phyloP scores from a whole-genome alignment of 2,329 filamentous ascomycete species.

The Emmonsia crescens region DNA sequence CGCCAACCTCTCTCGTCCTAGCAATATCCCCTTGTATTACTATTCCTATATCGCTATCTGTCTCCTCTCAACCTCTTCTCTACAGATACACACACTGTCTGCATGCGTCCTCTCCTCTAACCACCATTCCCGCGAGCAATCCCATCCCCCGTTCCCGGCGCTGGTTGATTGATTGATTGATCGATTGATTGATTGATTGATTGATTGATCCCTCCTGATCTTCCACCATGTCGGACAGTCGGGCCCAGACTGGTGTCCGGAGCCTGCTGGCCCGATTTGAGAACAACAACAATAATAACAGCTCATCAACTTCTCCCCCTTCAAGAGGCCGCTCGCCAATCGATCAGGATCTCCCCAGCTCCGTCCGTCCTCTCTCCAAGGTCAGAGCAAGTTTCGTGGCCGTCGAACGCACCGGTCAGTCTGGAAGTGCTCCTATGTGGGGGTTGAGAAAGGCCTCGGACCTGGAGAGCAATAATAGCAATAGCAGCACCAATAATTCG shows the following conservation, averaged over 20 bases:
- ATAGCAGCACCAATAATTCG: slow-evolving; percentile 14
- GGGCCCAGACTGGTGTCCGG: slow-evolving; percentile 46
- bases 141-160: not conserved
- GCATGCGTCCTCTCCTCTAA: not conserved
- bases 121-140: not conserved
- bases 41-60: slow-evolving; percentile 3
- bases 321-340: slow-evolving; percentile 61
- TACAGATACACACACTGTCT: not conserved
- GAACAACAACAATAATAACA: slow-evolving; percentile 55
- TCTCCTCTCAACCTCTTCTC: not conserved
- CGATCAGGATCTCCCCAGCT: slow-evolving; percentile 30
- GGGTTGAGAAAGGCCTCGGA: slow-evolving; percentile 34
- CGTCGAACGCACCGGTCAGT: slow-evolving; percentile 45
- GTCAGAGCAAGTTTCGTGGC: slow-evolving; percentile 66
- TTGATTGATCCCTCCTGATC: slow-evolving; percentile 6
- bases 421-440: slow-evolving; percentile 27
- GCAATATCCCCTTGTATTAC: slow-evolving; percentile 3
- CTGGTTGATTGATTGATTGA: not conserved
- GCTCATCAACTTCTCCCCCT: slow-evolving; percentile 51
- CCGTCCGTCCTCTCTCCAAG: slow-evolving; percentile 57
- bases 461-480: slow-evolving; percentile 13
- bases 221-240: slow-evolving; percentile 12
- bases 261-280: slow-evolving; percentile 75
- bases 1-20: slow-evolving; percentile 4
- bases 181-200: not conserved